Conservation (phyloP, 352 stramenopile species). For the Pythium dissimile region DNA sequence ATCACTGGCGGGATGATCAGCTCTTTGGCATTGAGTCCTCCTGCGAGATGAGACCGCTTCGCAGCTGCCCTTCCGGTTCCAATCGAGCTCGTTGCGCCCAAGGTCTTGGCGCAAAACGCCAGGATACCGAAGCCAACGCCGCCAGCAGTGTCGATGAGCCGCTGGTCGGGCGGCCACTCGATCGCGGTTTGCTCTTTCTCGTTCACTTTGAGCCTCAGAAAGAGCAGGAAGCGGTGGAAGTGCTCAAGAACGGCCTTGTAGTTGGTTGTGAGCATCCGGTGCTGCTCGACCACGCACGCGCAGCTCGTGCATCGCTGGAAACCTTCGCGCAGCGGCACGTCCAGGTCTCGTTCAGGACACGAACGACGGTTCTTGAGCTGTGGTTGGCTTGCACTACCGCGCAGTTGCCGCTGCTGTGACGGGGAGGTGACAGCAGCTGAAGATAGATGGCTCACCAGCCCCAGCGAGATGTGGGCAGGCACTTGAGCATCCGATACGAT, state of each 20-base stretch:
- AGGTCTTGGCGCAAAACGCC: slow-evolving; percentile 31
- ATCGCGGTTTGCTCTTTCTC: slow-evolving; percentile 50
- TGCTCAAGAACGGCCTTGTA: slow-evolving; percentile 95
- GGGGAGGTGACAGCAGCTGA: background rate
- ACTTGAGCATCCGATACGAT: slow-evolving; percentile 58
- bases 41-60: slow-evolving; percentile 3
- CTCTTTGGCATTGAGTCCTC: slow-evolving; percentile 43
- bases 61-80: background rate
- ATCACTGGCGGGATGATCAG: slow-evolving; percentile 91
- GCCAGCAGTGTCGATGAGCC: slow-evolving; percentile 87
- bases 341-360: background rate
- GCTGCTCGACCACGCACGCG: slow-evolving; percentile 51
- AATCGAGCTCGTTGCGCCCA: background rate
- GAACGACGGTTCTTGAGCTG: background rate
- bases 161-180: slow-evolving; percentile 87
- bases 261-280: slow-evolving; percentile 76
- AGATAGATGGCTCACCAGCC: slow-evolving; percentile 15
- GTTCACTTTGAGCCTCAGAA: slow-evolving; percentile 44
- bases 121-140: slow-evolving; percentile 92
- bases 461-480: slow-evolving; percentile 41
- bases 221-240: slow-evolving; percentile 87
- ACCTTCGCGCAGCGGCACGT: slow-evolving; percentile 15
- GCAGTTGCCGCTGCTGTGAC: background rate
- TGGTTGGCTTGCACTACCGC: background rate
- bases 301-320: slow-evolving; percentile 85